Evolutionary conservation across 176 grass and related monocot genomes (phyloP), one percentile per base, ranked within the genome.

Genomic region (Carex myosuroides): DNA sequence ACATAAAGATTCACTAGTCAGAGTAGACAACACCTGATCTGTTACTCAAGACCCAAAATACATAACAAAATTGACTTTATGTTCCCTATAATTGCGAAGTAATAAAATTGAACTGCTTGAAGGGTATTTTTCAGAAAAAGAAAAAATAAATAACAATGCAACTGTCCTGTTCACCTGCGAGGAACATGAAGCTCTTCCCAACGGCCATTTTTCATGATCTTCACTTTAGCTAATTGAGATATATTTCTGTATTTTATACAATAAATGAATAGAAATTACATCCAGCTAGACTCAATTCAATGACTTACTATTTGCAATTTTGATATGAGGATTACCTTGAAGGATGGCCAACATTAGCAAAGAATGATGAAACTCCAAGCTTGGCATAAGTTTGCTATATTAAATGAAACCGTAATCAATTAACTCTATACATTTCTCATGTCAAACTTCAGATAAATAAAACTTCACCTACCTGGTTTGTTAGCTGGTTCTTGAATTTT

Each of bases 401-500:
- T 88, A 61, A 62, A 54, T 68, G 85, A 66, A 84, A 70, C 22
- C 2, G 62, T 86, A 69, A 59, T 79, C 44, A 86, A 55, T 83
- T 3, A 44, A 84, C 35, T 83, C 59, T 53, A 13, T 69, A 63
- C 26, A 87, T 71, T 50, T 57, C 60, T 81, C 71, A 46, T 87
- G 77, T 62, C 7, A 59, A 3, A 55, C 60, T 56, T 70, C 68
- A 68, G 33, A 10, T 56, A 39, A 21, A 30, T 57, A 72, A 30
- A 74, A 11, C 21, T 20, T 59, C 52, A 87, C 24, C 13, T 8
- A 97, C 92, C 92, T 97, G 94, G 79, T 97, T 97, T 64, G 86
- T 86, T 81, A 91, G 64, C 84, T 97, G 94, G 39, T 92, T 94
- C 81, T 90, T 97, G 81, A 97, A 97, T 52, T 94, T 97, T 77